A percentile compares a stretch with the other conserved stretches of the same genome.
phyloP scores from a whole-genome alignment of 768 basidiomycete genomes.

The Termitomyces titanicus region DNA sequence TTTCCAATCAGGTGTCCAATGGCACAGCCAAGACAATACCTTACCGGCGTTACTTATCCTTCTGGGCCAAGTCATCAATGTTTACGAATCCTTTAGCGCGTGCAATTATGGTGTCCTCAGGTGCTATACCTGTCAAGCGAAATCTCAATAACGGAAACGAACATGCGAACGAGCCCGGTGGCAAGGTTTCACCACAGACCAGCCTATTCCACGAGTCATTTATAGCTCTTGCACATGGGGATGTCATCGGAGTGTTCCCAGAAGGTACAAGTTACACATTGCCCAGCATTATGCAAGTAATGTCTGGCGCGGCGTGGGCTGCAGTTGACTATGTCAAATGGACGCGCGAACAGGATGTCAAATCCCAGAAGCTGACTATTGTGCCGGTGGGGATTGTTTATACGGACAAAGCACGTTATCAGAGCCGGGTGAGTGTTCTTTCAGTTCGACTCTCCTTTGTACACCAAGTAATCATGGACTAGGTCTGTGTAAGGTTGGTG shows the following conservation, averaged over 20 bases:
- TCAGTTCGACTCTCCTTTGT: not conserved
- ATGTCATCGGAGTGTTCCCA: conserved; percentile 67
- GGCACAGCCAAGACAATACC: conserved; percentile 55
- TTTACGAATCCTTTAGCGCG: conserved; percentile 56
- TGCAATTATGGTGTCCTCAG: conserved; percentile 53
- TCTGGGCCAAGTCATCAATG: conserved; percentile 70
- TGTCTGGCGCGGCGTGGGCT: conserved; percentile 69
- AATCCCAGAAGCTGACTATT: conserved; percentile 35
- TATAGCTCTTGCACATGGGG: conserved; percentile 45
- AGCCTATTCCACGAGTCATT: conserved; percentile 54
- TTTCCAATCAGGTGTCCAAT: not conserved
- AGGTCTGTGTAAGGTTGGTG: not conserved
- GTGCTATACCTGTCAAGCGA: conserved; percentile 31
- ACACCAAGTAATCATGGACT: not conserved
- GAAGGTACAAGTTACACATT: conserved; percentile 56
- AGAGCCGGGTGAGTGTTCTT: not conserved
- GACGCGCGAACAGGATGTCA: conserved; percentile 16
- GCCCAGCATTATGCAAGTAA: conserved; percentile 41
- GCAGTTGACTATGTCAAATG: conserved; percentile 63
- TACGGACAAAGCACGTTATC: conserved; percentile 49
- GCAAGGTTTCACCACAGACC: conserved; percentile 28
- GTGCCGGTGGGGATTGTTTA: conserved; percentile 70
- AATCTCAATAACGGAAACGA: not conserved
- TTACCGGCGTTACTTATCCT: conserved; percentile 51
- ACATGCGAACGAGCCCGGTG: not conserved